These are phyloP conservation scores for Aspergillus funiculosus DNA, from an alignment of 495 filamentous ascomycete species.

Conservation along the genomic window DNA sequence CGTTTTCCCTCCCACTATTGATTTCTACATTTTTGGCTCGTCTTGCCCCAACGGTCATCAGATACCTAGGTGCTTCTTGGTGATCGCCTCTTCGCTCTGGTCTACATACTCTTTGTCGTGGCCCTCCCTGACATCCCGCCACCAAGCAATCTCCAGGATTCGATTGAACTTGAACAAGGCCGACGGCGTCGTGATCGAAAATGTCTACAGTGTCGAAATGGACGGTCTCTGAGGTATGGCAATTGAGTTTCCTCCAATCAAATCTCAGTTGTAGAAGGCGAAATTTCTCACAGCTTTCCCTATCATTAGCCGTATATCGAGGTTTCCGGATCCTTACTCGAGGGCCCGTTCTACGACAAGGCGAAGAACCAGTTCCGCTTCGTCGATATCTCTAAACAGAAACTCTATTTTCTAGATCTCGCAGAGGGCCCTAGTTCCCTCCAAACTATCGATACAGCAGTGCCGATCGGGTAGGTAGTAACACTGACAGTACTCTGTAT, in stretches of 20 bases:
- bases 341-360: conserved; percentile 76
- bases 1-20: not conserved
- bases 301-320: conserved; percentile 63
- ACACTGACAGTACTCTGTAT: too few relatives aligned
- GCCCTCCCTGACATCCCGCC: too few relatives aligned
- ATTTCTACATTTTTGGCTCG: too few relatives aligned
- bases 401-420: conserved; percentile 70
- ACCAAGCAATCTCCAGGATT: too few relatives aligned
- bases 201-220: conserved; percentile 38
- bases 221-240: conserved; percentile 40
- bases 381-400: conserved; percentile 79
- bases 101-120: too few relatives aligned
- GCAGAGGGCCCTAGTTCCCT: conserved; percentile 56
- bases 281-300: conserved; percentile 12
- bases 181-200: not conserved
- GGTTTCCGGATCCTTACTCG: conserved; percentile 66
- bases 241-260: conserved; percentile 1
- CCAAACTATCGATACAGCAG: conserved; percentile 59
- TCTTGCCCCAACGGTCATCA: too few relatives aligned
- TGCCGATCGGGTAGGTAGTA: conserved; percentile 54
- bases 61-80: too few relatives aligned
- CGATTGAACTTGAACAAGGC: not conserved
- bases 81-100: too few relatives aligned
- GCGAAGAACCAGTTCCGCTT: conserved; percentile 70
- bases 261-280: too few relatives aligned